Evolutionary conservation across 108 stramenopile genomes (phyloP), one percentile per base, ranked within the genome.

Genomic region (Craspedostauros australis): DNA sequence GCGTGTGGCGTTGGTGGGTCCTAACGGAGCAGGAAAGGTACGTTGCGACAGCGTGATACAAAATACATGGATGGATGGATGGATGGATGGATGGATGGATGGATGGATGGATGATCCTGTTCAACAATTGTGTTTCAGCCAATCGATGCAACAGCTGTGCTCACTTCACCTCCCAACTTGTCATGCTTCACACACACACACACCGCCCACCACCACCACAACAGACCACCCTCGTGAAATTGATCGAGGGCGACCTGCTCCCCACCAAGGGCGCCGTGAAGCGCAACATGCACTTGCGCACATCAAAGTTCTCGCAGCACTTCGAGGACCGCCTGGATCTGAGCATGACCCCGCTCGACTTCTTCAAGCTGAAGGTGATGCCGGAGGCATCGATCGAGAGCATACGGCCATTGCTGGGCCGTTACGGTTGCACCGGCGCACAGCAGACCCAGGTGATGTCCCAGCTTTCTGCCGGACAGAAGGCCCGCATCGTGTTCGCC

Each of bases 291-390:
- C 96, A 98, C 64, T 64, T 98, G 40, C 74, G 88, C 52, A 96
- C 98, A 43, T 82, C 88, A 28, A 68, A 88, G 7, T 99, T 98
- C 62, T 96, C 96, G 42, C 99, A 99, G 83, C 99, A 99, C 57
- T 97, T 96, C 43, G 96, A 96, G 32, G 99, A 99, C 47, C 92
- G 94, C 66, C 74, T 99, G 12, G 96, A 98, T 57, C 72, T 98
- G 63, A 53, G 69, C 12, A 93, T 92, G 88, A 92, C 94, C 0
- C 97, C 99, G 4, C 65, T 99, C 24, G 95, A 95, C 43, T 99
- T 86, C 75, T 93, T 98, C 72, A 94, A 89, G 70, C 80, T 91
- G 50, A 85, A 82, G 47, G 26, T 92, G 32, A 88, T 92, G 91
- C 91, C 87, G 8, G 39, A 54, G 21, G 78, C 82, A 45, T 60